phyloP scores from a whole-genome alignment of 2,329 filamentous ascomycete species.

The Clathrospora elynae region DNA sequence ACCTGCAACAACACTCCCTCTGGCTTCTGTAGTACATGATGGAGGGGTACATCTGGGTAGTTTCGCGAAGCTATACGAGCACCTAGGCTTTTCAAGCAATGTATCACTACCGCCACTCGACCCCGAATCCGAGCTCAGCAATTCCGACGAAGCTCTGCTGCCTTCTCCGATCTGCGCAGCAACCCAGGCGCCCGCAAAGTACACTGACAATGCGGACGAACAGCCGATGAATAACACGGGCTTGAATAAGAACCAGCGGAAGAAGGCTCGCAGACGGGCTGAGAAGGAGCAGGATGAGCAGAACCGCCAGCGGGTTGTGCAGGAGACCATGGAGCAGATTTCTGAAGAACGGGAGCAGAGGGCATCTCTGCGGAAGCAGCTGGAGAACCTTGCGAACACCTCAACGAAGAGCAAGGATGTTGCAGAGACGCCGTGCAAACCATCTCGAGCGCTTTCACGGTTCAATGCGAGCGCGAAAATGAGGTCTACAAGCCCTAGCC shows the following conservation, averaged over 20 bases:
- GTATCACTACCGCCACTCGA: slow-evolving; percentile 30
- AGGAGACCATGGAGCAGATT: slow-evolving; percentile 12
- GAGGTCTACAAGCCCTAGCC: slow-evolving; percentile 24
- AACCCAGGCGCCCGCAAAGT: slow-evolving; percentile 1
- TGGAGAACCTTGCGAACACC: neutral
- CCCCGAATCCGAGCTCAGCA: slow-evolving; percentile 44
- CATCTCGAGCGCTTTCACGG: slow-evolving; percentile 18
- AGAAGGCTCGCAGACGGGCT: slow-evolving; percentile 32
- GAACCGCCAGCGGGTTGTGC: slow-evolving; percentile 15
- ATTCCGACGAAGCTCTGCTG: slow-evolving; percentile 51
- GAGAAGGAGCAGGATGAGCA: slow-evolving; percentile 26
- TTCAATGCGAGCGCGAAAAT: slow-evolving; percentile 41
- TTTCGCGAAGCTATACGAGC: slow-evolving; percentile 54
- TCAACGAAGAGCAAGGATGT: slow-evolving; percentile 1
- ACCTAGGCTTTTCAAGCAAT: slow-evolving; percentile 46
- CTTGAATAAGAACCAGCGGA: slow-evolving; percentile 35
- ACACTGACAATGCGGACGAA: slow-evolving; percentile 2
- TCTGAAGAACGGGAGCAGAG: slow-evolving; percentile 13
- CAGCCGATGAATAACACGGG: slow-evolving; percentile 4
- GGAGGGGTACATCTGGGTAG: slow-evolving; percentile 48
- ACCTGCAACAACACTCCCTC: slow-evolving; percentile 11
- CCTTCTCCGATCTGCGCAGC: slow-evolving; percentile 20
- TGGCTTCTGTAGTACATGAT: slow-evolving; percentile 8
- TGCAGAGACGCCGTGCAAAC: slow-evolving; percentile 7
- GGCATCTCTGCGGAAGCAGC: slow-evolving; percentile 1